Conservation (phyloP, 257 asterid genomes). For the Gentiana macrophylla region DNA sequence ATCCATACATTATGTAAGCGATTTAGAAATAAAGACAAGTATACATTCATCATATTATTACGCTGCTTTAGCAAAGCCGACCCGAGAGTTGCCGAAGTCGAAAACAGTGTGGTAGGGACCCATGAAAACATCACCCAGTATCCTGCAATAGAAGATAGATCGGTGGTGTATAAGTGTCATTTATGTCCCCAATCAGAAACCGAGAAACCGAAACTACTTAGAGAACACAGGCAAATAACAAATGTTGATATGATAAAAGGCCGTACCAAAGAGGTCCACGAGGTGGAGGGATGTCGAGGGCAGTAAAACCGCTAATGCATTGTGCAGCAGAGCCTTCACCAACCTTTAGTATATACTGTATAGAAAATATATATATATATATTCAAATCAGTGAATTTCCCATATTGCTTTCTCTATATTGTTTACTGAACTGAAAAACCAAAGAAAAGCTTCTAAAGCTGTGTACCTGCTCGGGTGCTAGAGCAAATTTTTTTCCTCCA, state of each 20-base stretch:
- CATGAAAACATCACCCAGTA: constrained; percentile 91
- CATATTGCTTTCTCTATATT: no score
- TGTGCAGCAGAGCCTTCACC: constrained; percentile 84
- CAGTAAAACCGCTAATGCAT: constrained; percentile 92
- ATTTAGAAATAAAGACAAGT: background rate
- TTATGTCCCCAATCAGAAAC: background rate
- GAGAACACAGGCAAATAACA: no score
- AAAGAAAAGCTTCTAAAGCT: no score
- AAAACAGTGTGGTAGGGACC: constrained; percentile 92
- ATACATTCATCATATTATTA: constrained; percentile 9
- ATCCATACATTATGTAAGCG: background rate
- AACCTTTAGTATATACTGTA: constrained; percentile 80
- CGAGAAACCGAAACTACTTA: no score
- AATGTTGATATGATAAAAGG: background rate
- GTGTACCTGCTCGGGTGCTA: constrained; percentile 77
- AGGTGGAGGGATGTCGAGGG: constrained; percentile 85
- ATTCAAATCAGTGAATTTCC: no score
- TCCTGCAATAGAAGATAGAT: constrained; percentile 49
- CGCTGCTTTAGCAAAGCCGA: constrained; percentile 96
- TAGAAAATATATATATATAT: background rate
- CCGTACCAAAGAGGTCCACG: constrained; percentile 96
- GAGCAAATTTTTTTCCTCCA: constrained; percentile 39
- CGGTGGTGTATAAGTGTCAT: no score
- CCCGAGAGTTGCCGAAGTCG: constrained; percentile 58
- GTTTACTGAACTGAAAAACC: no score